Conservation (phyloP, 768 basidiomycete genomes). For the Suillus discolor region DNA sequence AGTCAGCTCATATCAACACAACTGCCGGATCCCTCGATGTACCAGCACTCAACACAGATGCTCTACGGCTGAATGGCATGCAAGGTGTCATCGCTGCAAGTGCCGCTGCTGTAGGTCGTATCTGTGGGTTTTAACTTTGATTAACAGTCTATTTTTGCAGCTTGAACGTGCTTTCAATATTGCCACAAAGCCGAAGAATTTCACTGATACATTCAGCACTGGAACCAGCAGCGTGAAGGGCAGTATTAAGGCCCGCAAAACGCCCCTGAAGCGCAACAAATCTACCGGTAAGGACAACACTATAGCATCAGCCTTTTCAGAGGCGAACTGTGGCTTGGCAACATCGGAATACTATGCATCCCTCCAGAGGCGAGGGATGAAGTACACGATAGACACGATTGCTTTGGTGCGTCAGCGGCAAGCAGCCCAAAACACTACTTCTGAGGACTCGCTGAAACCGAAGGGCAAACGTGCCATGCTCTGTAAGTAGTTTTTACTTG, state of each 20-base stretch:
- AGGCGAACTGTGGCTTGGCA: neutral
- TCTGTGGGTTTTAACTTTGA: neutral
- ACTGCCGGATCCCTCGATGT: too few species aligned
- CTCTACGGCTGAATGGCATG: too few species aligned
- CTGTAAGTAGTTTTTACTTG: neutral
- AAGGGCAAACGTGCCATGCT: neutral
- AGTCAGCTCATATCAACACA: too few species aligned
- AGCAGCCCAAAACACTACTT: neutral
- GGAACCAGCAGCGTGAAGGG: neutral
- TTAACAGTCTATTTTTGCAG: constrained; percentile 8
- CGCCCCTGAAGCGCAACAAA: neutral
- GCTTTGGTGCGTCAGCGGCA: neutral
- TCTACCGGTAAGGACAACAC: neutral
- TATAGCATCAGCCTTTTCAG: neutral
- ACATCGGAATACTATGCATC: neutral
- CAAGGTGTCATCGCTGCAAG: too few species aligned
- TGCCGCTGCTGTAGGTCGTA: constrained; percentile 8
- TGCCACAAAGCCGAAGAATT: neutral
- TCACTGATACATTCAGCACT: neutral
- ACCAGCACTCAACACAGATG: too few species aligned
- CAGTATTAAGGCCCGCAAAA: neutral
- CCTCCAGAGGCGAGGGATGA: neutral
- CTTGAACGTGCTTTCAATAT: constrained; percentile 9
- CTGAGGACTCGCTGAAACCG: neutral
- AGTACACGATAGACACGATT: neutral